Conservation (phyloP, 1,284 basidiomycete genomes). For the Stygiomarasmius scandens region DNA sequence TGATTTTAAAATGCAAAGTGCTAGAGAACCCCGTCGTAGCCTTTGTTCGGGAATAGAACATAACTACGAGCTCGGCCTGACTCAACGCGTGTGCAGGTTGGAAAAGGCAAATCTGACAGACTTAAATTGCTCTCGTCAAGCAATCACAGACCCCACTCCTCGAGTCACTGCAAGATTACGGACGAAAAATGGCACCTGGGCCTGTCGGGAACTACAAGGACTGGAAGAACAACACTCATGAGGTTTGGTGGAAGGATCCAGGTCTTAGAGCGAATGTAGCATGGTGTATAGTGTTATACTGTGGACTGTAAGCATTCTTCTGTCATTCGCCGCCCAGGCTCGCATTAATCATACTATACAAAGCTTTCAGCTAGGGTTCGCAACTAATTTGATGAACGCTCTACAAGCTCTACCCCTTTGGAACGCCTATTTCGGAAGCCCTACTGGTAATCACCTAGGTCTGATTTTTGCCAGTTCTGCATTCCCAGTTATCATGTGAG, state of each 20-base stretch:
- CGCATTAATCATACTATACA: neutral
- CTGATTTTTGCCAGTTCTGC: slow-evolving; percentile 12
- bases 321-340: neutral
- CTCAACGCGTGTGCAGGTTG: too few relatives aligned
- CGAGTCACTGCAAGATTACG: too few relatives aligned
- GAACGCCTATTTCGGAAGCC: slow-evolving; percentile 14
- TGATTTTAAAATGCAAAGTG: too few relatives aligned
- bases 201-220: neutral
- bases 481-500: slow-evolving; percentile 14
- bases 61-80: too few relatives aligned
- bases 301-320: slow-evolving; percentile 11
- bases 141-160: too few relatives aligned
- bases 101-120: too few relatives aligned
- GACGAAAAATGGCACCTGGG: neutral
- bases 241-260: slow-evolving; percentile 15
- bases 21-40: too few relatives aligned
- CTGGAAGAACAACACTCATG: slow-evolving; percentile 14
- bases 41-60: too few relatives aligned
- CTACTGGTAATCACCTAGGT: slow-evolving; percentile 9
- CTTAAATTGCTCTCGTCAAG: too few relatives aligned
- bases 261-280: slow-evolving; percentile 12
- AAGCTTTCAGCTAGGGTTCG: slow-evolving; percentile 13
- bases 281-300: slow-evolving; percentile 13
- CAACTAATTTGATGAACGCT: slow-evolving; percentile 9
- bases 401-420: slow-evolving; percentile 13